phyloP scores from a whole-genome alignment of 31 red algal species.

The Endocladia muricata region DNA sequence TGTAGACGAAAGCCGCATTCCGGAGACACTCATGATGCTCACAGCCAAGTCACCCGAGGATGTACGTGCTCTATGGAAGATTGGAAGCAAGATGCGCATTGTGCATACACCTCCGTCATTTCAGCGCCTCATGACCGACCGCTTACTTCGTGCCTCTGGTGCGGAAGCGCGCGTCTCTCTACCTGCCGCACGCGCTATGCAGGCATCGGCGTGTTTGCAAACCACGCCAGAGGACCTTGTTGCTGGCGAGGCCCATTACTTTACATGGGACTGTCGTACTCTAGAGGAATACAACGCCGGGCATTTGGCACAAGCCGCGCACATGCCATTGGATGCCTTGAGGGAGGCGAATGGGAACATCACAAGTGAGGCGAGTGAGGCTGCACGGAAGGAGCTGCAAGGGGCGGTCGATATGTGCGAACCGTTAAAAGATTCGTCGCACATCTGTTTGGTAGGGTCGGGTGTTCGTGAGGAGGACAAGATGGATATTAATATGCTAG shows the following conservation, averaged over 20 bases:
- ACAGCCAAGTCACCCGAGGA: constrained; percentile 57
- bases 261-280: constrained; percentile 89
- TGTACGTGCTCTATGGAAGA: constrained; percentile 67
- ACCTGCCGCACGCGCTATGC: constrained; percentile 73
- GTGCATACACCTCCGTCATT: constrained; percentile 73
- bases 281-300: constrained; percentile 68
- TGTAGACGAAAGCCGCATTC: constrained; percentile 72
- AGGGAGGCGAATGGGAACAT: constrained; percentile 54
- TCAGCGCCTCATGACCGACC: constrained; percentile 72
- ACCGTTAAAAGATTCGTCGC: constrained; percentile 51
- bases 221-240: constrained; percentile 68
- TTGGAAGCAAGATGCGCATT: constrained; percentile 57
- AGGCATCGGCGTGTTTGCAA: constrained; percentile 72
- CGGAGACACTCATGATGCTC: constrained; percentile 89
- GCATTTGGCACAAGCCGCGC: constrained; percentile 82
- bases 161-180: constrained; percentile 35
- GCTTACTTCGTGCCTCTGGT: constrained; percentile 43
- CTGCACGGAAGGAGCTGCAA: constrained; percentile 46
- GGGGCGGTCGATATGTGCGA: constrained; percentile 65
- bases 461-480: constrained; percentile 77
- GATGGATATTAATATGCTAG: constrained; percentile 82
- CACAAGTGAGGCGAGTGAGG: constrained; percentile 26
- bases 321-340: constrained; percentile 69
- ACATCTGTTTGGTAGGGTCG: constrained; percentile 92
- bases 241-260: constrained; percentile 60